Conservation (phyloP, 73 alveolate species). For the Tetrahymena elliotti region DNA sequence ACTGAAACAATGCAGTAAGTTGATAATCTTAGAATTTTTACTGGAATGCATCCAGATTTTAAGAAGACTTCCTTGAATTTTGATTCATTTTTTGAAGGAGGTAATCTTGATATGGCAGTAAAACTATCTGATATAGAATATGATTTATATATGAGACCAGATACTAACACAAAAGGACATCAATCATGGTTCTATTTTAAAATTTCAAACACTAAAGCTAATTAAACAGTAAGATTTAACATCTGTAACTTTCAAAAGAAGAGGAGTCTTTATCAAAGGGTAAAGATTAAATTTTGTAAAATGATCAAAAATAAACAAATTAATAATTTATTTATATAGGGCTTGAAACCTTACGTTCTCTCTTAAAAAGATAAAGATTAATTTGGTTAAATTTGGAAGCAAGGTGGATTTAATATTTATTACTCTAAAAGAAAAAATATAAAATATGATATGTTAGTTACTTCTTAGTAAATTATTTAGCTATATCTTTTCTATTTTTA, state of each 20-base stretch:
- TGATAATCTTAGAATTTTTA: neutral
- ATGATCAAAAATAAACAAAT: no score
- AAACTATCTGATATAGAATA: constrained; percentile 34
- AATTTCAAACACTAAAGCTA: constrained; percentile 50
- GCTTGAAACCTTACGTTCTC: constrained; percentile 25
- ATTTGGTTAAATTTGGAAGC: neutral
- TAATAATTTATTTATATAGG: no score
- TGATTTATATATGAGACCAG: constrained; percentile 60
- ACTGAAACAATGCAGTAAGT: neutral
- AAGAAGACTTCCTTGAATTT: neutral
- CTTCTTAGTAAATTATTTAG: neutral
- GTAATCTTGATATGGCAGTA: constrained; percentile 27
- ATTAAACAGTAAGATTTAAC: constrained; percentile 52
- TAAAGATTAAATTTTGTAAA: constrained; percentile 1
- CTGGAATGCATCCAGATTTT: neutral
- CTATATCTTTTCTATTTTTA: neutral
- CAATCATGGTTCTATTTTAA: constrained; percentile 90
- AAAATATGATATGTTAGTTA: neutral
- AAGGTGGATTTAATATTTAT: neutral
- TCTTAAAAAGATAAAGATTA: constrained; percentile 2
- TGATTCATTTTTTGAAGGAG: constrained; percentile 30
- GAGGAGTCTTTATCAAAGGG: constrained; percentile 38
- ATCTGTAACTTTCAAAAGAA: constrained; percentile 62
- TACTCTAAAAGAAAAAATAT: neutral
- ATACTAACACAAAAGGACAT: constrained; percentile 89